Evolutionary conservation across 2,329 filamentous ascomycete species (phyloP).

Genomic region (Piedraia hortae): DNA sequence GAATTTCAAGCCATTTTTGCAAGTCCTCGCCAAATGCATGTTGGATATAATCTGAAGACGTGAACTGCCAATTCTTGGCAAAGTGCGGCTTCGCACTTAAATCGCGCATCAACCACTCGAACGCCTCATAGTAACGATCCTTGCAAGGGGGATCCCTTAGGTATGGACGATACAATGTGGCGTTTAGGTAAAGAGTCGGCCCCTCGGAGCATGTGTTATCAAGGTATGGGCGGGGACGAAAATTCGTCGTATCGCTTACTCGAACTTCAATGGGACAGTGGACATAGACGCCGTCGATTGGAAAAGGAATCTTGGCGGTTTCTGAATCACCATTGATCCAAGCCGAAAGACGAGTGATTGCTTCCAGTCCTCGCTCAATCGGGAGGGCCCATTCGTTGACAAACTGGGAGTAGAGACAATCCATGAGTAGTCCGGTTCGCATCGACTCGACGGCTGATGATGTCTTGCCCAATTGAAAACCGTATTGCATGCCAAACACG

Average conservation of each 20-base stretch:
- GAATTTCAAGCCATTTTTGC: slow-evolving; percentile 35
- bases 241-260: slow-evolving; percentile 38
- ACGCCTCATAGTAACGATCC: slow-evolving; percentile 59
- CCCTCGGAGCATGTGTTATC: slow-evolving; percentile 42
- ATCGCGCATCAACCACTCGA: slow-evolving; percentile 74
- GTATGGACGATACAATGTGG: slow-evolving; percentile 68
- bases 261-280: slow-evolving; percentile 87
- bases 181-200: slow-evolving; percentile 68
- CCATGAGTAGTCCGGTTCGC: slow-evolving; percentile 64
- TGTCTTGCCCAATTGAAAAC: slow-evolving; percentile 43
- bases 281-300: slow-evolving; percentile 51
- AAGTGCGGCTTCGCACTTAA: slow-evolving; percentile 63
- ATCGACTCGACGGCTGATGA: slow-evolving; percentile 57
- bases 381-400: slow-evolving; percentile 97
- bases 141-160: slow-evolving; percentile 47
- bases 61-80: slow-evolving; percentile 64
- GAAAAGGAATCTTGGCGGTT: slow-evolving; percentile 43
- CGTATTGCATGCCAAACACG: slow-evolving; percentile 92
- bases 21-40: slow-evolving; percentile 42
- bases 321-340: slow-evolving; percentile 60
- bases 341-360: slow-evolving; percentile 50
- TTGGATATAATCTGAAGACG: slow-evolving; percentile 31
- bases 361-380: slow-evolving; percentile 61
- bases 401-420: slow-evolving; percentile 93
- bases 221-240: slow-evolving; percentile 32